Evolutionary conservation across 805 yeast species (phyloP), one percentile per base, ranked within the genome.

Genomic region (Ogataea corticis): DNA sequence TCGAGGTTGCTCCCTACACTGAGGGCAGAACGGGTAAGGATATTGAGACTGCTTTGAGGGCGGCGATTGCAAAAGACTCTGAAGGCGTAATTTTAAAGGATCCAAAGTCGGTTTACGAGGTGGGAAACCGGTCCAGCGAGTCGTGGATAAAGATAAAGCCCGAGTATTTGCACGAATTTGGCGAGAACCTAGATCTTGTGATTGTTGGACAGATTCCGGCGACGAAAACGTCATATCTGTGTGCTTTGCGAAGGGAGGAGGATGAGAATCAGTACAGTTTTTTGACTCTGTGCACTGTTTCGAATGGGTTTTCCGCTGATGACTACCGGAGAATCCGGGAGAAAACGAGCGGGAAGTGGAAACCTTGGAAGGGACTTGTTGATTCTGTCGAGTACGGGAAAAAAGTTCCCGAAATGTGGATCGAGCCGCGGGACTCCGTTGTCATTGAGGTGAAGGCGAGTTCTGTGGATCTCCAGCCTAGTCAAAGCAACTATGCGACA

Each of bases 91-190:
- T 92, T 44, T 65, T 92, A 32, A 92, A 92, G 59, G 75, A 81
- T 50, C 76, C 81, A 1, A 62, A 68, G 11, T 73, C 85, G 2
- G 66, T 61, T 13, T 92, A 92, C 61, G 60, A 66, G 2, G 72
- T 86, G 13, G 87, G 80, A n/a, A 76, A 74, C 28, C 68, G 89
- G 40, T 72, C 74, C 34, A 77, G 75, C 14, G 42, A 45, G 7
- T 66, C 73, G n/a, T 92, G 97, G 96, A 70, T 89, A 13, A 92
- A 92, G 58, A 77, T 92, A 2, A 92, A 92, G 62, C 98, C 98
- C 0, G 97, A 91, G 54, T 91, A 90, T 59, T 69, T 90, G 42
- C 85, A 82, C 44, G 88, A 85, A 47, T 85, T 86, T 63, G 96
- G 96, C 9, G 96, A 90, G 51, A 86, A 87, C 56, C 69, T 90